Percentiles rank a stretch among this genome's conserved stretches.
phyloP scores from a whole-genome alignment of 2,329 filamentous ascomycete genomes.

The Venturia oleaginea region DNA sequence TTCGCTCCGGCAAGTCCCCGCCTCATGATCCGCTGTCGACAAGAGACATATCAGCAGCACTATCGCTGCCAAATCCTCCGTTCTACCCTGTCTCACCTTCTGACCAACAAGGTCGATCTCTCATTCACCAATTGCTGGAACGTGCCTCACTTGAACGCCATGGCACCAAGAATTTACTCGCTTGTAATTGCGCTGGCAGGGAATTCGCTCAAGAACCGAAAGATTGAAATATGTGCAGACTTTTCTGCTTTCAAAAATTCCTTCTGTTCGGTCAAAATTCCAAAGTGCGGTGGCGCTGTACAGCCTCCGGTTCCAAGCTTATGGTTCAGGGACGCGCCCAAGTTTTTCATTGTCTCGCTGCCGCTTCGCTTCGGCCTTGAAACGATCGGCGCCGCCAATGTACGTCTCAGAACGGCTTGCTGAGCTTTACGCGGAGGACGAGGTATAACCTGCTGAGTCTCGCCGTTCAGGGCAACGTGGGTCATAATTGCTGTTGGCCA shows the following conservation, averaged over 20 bases:
- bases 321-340: constrained; percentile 2
- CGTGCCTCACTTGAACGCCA: neutral
- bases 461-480: neutral
- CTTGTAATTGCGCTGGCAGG: neutral
- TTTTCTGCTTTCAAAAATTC: neutral
- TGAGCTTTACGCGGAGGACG: neutral
- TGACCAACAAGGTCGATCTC: neutral
- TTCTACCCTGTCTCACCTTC: neutral
- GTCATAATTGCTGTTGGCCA: neutral
- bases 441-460: neutral
- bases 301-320: neutral
- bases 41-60: neutral
- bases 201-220: too few relatives aligned
- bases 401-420: neutral
- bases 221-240: too few relatives aligned
- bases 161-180: neutral
- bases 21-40: neutral
- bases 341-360: neutral
- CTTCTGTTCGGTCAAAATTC: neutral
- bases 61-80: neutral
- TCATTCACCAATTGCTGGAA: neutral
- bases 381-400: neutral
- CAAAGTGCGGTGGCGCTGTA: neutral
- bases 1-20: neutral
- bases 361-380: neutral